Evolutionary conservation across 1,139 yeast genomes (phyloP), one percentile per base, ranked within the genome.

Genomic region (Suhomyces maxii): DNA sequence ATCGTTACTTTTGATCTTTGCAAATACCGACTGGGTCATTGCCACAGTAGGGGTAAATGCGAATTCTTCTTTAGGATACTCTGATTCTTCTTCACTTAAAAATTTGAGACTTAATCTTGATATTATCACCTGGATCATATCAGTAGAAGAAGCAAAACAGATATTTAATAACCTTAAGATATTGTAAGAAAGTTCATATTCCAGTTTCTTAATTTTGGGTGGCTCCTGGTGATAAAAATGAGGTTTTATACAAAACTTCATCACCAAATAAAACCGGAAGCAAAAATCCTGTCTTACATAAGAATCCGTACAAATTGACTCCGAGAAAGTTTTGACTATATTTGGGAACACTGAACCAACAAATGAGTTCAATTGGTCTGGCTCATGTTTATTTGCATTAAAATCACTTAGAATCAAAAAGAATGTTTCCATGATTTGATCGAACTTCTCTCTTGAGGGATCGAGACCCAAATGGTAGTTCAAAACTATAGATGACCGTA

Each of bases 391-490:
- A 40, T 51, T 52, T 25, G 45, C 44, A 34, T 52, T 50, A 47
- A 51, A 53, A 34, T 55, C 59, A 38, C 48, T 37, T 26, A 53
- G 26, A 1, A 46, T 46, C 26, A 51, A 44, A 9, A 55, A 40
- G 37, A 55, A 53, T 23, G 45, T 18, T 31, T 47, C 50, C 4
- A 44, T 13, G 7, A 47, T 38, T 35, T 40, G 50, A 33, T 47
- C 46, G 13, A 33, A 41, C 8, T 23, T 9, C n/a, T 37, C 10
- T 4, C 35, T 39, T 6, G 26, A 12, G 6, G 45, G 43, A 3
- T 14, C 12, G 12, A n/a, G 34, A 6, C 26, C 10, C n/a, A 47
- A 35, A 18, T 43, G 44, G 30, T 35, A 40, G 26, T 42, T 46
- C 36, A 53, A 34, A 3, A 53, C 36, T 13, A 52, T 32, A 11